A percentile compares a stretch with the other conserved stretches of the same genome.
These are phyloP conservation scores for Talaromyces piceae DNA, from an alignment of 2,329 filamentous ascomycete species.

Conservation along the genomic window DNA sequence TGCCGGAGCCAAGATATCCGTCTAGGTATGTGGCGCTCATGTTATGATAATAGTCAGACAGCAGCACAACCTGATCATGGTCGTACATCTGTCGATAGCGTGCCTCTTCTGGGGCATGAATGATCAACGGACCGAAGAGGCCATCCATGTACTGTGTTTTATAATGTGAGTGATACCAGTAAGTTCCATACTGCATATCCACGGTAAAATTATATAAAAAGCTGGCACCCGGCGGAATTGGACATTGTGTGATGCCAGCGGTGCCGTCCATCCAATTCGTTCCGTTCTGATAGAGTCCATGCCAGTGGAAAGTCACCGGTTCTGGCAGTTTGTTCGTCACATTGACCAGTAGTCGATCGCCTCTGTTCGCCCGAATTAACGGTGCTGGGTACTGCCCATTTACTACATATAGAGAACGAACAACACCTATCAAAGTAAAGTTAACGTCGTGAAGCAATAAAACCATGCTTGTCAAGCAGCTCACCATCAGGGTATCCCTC, in stretches of 20 bases:
- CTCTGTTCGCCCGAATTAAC: constrained; percentile 19
- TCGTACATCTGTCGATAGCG: constrained; percentile 9
- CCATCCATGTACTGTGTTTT: constrained; percentile 57
- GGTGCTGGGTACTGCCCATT: constrained; percentile 20
- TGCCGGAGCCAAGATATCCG: constrained; percentile 19
- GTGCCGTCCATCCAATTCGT: constrained; percentile 37
- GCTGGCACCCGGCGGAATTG: constrained; percentile 33
- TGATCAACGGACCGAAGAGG: constrained; percentile 57
- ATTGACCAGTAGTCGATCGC: constrained; percentile 16
- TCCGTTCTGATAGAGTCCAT: constrained; percentile 27
- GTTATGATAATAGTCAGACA: constrained; percentile 17
- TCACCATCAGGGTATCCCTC: constrained; percentile 16
- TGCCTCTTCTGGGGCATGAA: constrained; percentile 40
- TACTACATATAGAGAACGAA: constrained; percentile 7
- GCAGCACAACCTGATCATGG: constrained; percentile 17
- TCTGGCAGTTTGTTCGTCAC: constrained; percentile 6
- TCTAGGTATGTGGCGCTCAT: constrained; percentile 12
- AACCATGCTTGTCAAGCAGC: background rate
- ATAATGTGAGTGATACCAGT: constrained; percentile 32
- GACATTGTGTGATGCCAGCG: constrained; percentile 33
- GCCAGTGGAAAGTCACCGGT: constrained; percentile 36
- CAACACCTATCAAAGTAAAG: background rate
- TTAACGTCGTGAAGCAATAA: background rate
- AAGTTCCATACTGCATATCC: constrained; percentile 27
- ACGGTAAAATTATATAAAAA: constrained; percentile 33